Evolutionary conservation across 345 rosid species (phyloP).

Genomic region (Citrus inodora): DNA sequence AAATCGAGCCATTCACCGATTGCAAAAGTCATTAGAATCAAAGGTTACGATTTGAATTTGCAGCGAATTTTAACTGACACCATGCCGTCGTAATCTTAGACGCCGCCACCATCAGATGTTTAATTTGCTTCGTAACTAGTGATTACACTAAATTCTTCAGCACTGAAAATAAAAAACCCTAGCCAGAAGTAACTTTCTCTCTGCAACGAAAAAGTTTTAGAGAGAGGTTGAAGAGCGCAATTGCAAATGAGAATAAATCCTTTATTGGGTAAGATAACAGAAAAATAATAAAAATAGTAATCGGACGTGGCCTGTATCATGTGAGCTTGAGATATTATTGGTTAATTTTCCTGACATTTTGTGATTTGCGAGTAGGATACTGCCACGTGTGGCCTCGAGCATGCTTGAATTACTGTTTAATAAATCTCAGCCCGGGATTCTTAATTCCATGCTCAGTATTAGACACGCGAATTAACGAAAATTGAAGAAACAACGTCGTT

Average conservation of each 20-base stretch:
- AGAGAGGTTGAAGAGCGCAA: slow-evolving; percentile 9
- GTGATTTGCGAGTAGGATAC: background rate
- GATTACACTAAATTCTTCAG: background rate
- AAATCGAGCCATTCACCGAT: slow-evolving; percentile 59
- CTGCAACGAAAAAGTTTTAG: slow-evolving; percentile 15
- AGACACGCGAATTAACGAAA: background rate
- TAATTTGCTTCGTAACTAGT: background rate
- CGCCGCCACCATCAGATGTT: slow-evolving; percentile 26
- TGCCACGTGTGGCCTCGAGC: background rate
- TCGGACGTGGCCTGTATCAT: slow-evolving; percentile 2
- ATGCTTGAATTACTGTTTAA: background rate
- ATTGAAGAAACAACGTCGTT: background rate
- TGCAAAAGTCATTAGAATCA: slow-evolving; percentile 52
- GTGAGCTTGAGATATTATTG: slow-evolving; percentile 12
- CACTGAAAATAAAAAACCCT: slow-evolving; percentile 36
- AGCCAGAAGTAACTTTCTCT: slow-evolving; percentile 25
- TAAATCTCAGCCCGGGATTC: slow-evolving; percentile 9
- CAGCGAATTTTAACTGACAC: slow-evolving; percentile 26
- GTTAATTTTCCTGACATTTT: background rate
- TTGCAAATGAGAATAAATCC: slow-evolving; percentile 16
- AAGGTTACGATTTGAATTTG: slow-evolving; percentile 36
- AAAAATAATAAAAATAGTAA: background rate
- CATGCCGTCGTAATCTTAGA: slow-evolving; percentile 10
- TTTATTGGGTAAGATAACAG: slow-evolving; percentile 14
- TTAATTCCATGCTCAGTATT: background rate